Conservation (phyloP, 768 basidiomycete genomes). For the Hygrophorus pudorinus region DNA sequence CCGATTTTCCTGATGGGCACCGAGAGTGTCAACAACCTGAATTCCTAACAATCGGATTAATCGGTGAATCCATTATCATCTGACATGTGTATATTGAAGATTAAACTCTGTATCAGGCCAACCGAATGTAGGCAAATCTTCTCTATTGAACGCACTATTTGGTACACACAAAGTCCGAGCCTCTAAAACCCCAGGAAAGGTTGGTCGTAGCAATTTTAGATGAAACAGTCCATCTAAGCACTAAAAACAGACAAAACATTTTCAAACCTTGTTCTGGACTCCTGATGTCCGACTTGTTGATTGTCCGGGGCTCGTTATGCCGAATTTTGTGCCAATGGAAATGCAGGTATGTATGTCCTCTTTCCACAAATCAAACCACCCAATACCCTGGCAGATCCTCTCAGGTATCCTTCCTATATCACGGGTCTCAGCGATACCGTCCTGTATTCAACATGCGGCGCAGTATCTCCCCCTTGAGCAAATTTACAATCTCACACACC, state of each 20-base stretch:
- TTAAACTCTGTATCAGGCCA: slow-evolving; percentile 42
- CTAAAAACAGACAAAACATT: slow-evolving; percentile 78
- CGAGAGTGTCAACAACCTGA: slow-evolving; percentile 31
- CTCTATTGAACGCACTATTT: slow-evolving; percentile 85
- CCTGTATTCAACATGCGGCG: slow-evolving; percentile 67
- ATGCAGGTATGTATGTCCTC: slow-evolving; percentile 44
- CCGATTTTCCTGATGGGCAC: background rate
- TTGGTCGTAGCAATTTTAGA: slow-evolving; percentile 14
- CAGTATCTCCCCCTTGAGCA: slow-evolving; percentile 68
- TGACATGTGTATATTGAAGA: background rate
- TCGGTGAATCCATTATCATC: slow-evolving; percentile 35
- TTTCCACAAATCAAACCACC: slow-evolving; percentile 4
- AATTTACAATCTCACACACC: slow-evolving; percentile 51
- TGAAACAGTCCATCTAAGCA: too few species aligned
- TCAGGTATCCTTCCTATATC: slow-evolving; percentile 71
- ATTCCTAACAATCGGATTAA: slow-evolving; percentile 70
- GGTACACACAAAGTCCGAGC: slow-evolving; percentile 70
- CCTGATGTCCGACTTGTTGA: slow-evolving; percentile 82
- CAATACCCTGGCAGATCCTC: slow-evolving; percentile 44
- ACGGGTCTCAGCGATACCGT: slow-evolving; percentile 72
- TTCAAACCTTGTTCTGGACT: slow-evolving; percentile 90
- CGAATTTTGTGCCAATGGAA: slow-evolving; percentile 74
- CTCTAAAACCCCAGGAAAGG: slow-evolving; percentile 83
- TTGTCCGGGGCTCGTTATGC: slow-evolving; percentile 93
- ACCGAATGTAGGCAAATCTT: slow-evolving; percentile 95